Base-by-base conservation (phyloP, 176 grass and related monocot genomes). In the Phoenix dactylifera region DNA sequence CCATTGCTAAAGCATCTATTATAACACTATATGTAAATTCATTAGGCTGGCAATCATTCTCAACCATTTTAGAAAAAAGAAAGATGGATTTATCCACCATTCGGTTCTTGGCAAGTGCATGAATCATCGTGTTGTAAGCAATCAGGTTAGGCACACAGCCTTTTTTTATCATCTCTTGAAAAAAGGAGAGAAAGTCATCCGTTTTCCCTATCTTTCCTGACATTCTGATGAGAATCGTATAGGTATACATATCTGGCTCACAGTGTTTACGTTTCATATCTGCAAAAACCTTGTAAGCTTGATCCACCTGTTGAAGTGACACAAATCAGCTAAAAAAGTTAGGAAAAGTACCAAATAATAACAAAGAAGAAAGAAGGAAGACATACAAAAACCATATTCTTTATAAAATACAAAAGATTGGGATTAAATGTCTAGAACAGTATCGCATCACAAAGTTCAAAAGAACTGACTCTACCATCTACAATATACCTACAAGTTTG, bases 211-310 rank as follows among this genome's bases (percentile, higher is more conserved):
- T 58, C 76, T 72, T 76, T 75, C 93, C 93, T 51, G 84, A 76
- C 93, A 98, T 91, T 79, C 84, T 83, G 75, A 98, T 98, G 51
- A 98, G 73, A 76, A 85, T 86, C 57, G 93, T 92, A 70, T 92
- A 98, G 50, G 87, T 91, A 66, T 92, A 92, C 63, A 82, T 76
- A 80, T 98, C 93, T 3, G 87, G 81, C 23, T 83, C 70, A 68
- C 79, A 88, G 30, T 78, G 62, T n/a, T 83, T 85, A 22, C 73
- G 73, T 81, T 92, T 97, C 93, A 97, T 97, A 77, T 97, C 87
- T 59, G 87, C 81, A 62, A 97, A 92, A n/a, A 97, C 87, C 73
- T 80, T 76, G 73, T 82, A 90, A 57, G 76, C 87, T 69, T 91
- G 58, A 39, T 91, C 70, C 72, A 91, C 73, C 93, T 92, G 79